Evolutionary conservation across 2,329 filamentous ascomycete species (phyloP), one percentile per base, ranked within the genome.

Genomic region (Paecilomyces sp.): DNA sequence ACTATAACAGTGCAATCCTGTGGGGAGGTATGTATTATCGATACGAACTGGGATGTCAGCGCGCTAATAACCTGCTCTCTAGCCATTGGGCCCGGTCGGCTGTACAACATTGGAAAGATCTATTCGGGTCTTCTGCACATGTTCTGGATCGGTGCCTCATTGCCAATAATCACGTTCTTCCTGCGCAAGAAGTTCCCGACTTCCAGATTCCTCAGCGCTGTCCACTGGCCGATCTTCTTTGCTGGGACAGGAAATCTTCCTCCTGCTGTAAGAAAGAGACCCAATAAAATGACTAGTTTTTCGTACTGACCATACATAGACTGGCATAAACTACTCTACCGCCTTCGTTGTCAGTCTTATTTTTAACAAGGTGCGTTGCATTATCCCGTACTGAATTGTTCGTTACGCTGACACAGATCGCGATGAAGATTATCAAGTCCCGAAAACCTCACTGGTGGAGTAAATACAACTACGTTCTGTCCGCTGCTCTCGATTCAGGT

Each of bases 181-280:
- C 73, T 86, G 41, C 84, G 84, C 5, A 81, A 84, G 55, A 77
- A 78, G 57, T 88, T 80, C 67, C 85, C 86, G 15, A 82, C 80
- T 66, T 83, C 80, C 2, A 58, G 61, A 1, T 56, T 66, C 13
- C 47, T 66, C 15, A 50, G 60, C 1, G 64, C 64, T 13, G 41
- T 66, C 11, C 72, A 60, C 67, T 66, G 64, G 64, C 67, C 67
- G 3, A 62, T 69, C 3, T 67, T 70, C 57, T 66, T 70, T 54
- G 66, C 63, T 3, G 65, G 63, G 1, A 68, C 66, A 3, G 65
- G 64, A n/a, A 67, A 66, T 25, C 30, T 68, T n/a, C 67, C 67
- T 52, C 67, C 67, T 8, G 67, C 67, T 7, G 62, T 64, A 64
- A 13, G 58, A 24, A 12, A 5, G 12, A n/a, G 4, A 6, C 8